These are phyloP conservation scores for Neodidymelliopsis sp. DNA, from an alignment of 2,329 filamentous ascomycete genomes.

Conservation along the genomic window DNA sequence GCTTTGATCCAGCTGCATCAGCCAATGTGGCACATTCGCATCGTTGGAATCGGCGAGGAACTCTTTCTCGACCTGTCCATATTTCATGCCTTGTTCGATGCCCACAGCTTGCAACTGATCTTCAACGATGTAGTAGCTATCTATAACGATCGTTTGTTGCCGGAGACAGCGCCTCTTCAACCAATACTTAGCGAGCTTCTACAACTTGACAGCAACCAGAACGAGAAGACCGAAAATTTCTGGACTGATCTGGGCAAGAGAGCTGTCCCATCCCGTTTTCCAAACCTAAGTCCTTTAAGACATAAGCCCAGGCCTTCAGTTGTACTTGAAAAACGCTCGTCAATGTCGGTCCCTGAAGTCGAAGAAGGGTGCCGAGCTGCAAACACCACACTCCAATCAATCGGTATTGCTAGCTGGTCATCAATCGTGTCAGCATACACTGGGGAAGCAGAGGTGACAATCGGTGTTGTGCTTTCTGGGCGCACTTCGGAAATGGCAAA, in stretches of 20 bases:
- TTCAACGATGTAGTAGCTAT: slow-evolving; percentile 64
- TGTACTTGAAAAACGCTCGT: slow-evolving; percentile 50
- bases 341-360: slow-evolving; percentile 56
- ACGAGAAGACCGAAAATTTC: slow-evolving; percentile 56
- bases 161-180: slow-evolving; percentile 48
- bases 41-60: slow-evolving; percentile 49
- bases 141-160: slow-evolving; percentile 43
- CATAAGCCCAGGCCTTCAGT: slow-evolving; percentile 44
- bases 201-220: slow-evolving; percentile 40
- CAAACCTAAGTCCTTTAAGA: slow-evolving; percentile 72
- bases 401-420: slow-evolving; percentile 80
- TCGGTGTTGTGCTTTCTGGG: slow-evolving; percentile 83
- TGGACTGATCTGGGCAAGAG: slow-evolving; percentile 67
- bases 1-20: slow-evolving; percentile 57
- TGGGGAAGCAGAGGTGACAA: slow-evolving; percentile 76
- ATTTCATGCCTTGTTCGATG: slow-evolving; percentile 89
- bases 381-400: slow-evolving; percentile 78
- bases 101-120: slow-evolving; percentile 72
- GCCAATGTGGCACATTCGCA: slow-evolving; percentile 69
- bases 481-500: slow-evolving; percentile 68
- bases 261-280: slow-evolving; percentile 73
- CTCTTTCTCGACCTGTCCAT: slow-evolving; percentile 61
- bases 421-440: slow-evolving; percentile 77
- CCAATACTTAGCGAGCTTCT: slow-evolving; percentile 57
- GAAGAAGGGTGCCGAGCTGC: slow-evolving; percentile 62